Evolutionary conservation across 1,139 yeast species (phyloP), one percentile per base, ranked within the genome.

Genomic region (Geotrichum australiense): DNA sequence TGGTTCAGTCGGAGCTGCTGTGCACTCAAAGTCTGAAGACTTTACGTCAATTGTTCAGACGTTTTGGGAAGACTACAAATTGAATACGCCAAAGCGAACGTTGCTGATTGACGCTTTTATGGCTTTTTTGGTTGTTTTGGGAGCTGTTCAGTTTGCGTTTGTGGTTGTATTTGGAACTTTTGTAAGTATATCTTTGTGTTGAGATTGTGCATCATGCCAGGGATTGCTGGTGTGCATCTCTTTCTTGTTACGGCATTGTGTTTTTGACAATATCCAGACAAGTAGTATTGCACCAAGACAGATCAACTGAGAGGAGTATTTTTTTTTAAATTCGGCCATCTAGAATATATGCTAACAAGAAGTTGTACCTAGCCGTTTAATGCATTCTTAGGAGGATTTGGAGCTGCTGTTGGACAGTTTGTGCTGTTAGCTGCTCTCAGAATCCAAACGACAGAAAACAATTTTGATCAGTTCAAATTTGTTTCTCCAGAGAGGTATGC

Each of bases 331-430:
- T 25, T 14, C 10, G 20, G 15, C 14, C 15, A 22, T 16, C 8
- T 15, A 18, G 39, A 27, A 29, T 14, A n/a, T n/a, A 7, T n/a
- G 27, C 29, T 25, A 39, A 25, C 45, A 26, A 35, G 29, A n/a
- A n/a, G n/a, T n/a, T 31, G 14, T 26, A 28, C 25, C 10, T 38
- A 65, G 68, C 99, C 99, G 16, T 91, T 93, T 73, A 91, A 91
- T 64, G 97, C 96, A 24, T 91, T 91, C 59, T 71, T 91, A 47
- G 93, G 95, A 21, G 98, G 98, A 0, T 91, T 91, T 59, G 76
- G 83, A 46, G 70, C 87, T 29, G 85, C 97, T 47, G 96, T 91
- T 45, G 97, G 95, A 12, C 98, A 93, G 63, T 91, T 93, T 60
- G 97, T 91, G 27, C 73, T 91, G 50, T 75, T 94, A n/a, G 49